A percentile compares a stretch with the other conserved stretches of the same genome.
Evolutionary conservation across 2,329 filamentous ascomycete species (phyloP).

Genomic region (Aureobasidium pullulans): DNA sequence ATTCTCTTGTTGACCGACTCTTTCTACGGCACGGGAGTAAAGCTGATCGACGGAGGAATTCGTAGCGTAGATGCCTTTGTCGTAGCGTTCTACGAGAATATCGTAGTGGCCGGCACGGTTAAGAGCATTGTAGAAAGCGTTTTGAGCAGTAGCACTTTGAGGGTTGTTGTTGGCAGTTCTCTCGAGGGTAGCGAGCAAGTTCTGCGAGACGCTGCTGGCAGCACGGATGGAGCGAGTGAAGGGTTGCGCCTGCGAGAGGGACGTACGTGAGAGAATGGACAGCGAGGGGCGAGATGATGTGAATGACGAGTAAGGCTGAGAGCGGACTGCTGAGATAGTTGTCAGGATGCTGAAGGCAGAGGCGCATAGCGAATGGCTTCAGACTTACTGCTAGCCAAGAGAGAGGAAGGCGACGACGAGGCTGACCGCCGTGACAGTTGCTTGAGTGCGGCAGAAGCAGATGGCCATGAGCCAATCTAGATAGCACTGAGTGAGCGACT

Average conservation of each 20-base stretch:
- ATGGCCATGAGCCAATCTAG: slow-evolving; percentile 6
- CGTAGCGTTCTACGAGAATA: slow-evolving; percentile 84
- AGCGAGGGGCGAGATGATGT: background rate
- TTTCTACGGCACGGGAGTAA: slow-evolving; percentile 68
- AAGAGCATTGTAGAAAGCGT: slow-evolving; percentile 87
- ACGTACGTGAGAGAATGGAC: background rate
- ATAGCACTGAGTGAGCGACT: background rate
- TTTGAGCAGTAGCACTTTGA: slow-evolving; percentile 77
- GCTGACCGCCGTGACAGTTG: slow-evolving; percentile 2
- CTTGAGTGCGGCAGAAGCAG: slow-evolving; percentile 6
- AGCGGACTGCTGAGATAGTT: background rate
- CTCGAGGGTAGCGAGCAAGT: slow-evolving; percentile 74
- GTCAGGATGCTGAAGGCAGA: background rate
- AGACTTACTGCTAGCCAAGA: background rate
- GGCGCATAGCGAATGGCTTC: background rate
- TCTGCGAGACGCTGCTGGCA: slow-evolving; percentile 39
- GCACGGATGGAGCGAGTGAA: slow-evolving; percentile 17
- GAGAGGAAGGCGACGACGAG: background rate
- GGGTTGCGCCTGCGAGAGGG: slow-evolving; percentile 23
- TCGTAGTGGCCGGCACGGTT: slow-evolving; percentile 88
- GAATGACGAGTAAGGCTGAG: background rate
- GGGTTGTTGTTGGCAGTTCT: slow-evolving; percentile 91
- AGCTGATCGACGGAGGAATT: slow-evolving; percentile 70
- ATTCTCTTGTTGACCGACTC: slow-evolving; percentile 45
- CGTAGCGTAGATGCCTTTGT: slow-evolving; percentile 75